Conservation (phyloP, 441 rosid genomes). For the Pelargonium myrrhifolium region DNA sequence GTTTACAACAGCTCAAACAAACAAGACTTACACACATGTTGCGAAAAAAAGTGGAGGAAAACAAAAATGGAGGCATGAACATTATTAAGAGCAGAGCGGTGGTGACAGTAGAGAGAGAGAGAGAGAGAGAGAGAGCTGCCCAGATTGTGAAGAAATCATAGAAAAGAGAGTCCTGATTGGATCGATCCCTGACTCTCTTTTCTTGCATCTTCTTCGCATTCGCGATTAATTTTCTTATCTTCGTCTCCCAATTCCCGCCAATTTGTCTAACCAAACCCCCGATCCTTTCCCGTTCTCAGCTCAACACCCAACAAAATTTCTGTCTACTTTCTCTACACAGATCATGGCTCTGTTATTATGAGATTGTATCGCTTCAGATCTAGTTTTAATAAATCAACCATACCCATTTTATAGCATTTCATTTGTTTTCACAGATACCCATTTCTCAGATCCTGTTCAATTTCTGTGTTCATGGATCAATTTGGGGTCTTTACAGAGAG, state of each 20-base stretch:
- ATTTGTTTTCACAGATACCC: not conserved
- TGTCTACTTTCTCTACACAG: not conserved
- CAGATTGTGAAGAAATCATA: not conserved
- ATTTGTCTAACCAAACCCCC: not conserved
- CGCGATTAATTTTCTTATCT: not conserved
- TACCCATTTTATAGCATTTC: not conserved
- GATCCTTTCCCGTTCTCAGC: too few species aligned
- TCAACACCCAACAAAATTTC: too few species aligned
- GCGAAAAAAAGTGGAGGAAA: too few species aligned
- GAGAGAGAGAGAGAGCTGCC: not conserved
- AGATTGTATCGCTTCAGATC: not conserved
- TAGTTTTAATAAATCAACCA: not conserved
- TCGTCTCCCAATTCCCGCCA: not conserved
- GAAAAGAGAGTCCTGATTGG: too few species aligned
- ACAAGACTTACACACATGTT: too few species aligned
- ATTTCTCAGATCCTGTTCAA: not conserved
- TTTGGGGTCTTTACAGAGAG: slow-evolving; percentile 81
- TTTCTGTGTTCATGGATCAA: slow-evolving; percentile 47
- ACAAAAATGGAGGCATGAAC: too few species aligned
- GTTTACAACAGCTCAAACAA: too few species aligned
- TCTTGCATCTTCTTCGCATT: not conserved
- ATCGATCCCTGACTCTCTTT: not conserved
- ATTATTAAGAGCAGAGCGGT: too few species aligned
- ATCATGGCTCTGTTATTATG: not conserved
- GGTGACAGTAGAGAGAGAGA: not conserved